Evolutionary conservation across 345 rosid species (phyloP), one percentile per base, ranked within the genome.

Genomic region (Zanthoxylum bungeanum): DNA sequence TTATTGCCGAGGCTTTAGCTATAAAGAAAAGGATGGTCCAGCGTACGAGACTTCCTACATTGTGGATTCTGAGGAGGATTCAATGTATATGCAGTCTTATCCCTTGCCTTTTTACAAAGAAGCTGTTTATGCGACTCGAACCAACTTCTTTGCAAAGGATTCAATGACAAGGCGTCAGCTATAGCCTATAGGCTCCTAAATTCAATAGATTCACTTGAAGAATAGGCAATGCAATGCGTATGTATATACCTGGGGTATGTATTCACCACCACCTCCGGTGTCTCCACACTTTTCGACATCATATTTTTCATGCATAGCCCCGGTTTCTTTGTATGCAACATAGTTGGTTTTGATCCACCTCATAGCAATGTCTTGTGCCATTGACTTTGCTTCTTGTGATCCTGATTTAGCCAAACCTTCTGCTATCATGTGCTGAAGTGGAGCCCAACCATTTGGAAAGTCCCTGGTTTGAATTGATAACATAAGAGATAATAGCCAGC

Each of bases 361-460:
- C 40, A 78, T 42, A 9, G 88, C 90, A 58, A 94, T 90, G 14
- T 92, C 90, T 77, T 90, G 81, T 34, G 98, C 98, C 72, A 92
- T 44, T 47, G 81, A 62, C 64, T 73, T 85, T 51, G 96, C 96
- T 68, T 89, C 85, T 16, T 64, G 44, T 59, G 78, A 69, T 66
- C 71, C 75, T 0, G 98, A 90, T 72, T 81, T 83, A 14, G 77
- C 75, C 6, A 94, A 79, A 31, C 98, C 98, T 76, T 89, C 93
- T 52, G 83, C 91, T 57, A 92, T 87, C 85, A 86, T 73, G 64
- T 88, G 98, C 56, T 95, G 97, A 33, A 88, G 79, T 6, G 99
- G 97, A 1, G 98, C 88, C 99, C 98, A 95, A 51, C 98, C 98
- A 31, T 91, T 95, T 16, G 97, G 98, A 76, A 64, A 89, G 77